These are phyloP conservation scores for Luzula sylvatica DNA, from an alignment of 176 grass and related monocot genomes.

Conservation along the genomic window DNA sequence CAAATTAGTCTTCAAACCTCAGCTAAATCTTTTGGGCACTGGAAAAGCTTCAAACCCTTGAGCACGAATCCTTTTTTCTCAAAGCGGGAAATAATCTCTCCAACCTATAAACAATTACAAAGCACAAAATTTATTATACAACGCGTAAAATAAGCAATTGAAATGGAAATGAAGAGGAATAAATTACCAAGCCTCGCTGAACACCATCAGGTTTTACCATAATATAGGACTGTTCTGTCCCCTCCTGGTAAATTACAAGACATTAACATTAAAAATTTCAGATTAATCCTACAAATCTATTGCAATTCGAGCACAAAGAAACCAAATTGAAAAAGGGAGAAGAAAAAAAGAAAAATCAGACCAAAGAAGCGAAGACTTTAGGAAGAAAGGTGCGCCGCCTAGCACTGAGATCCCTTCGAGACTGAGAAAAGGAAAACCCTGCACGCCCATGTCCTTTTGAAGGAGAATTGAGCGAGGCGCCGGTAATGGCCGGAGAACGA, in stretches of 20 bases:
- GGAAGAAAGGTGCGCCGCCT: slow-evolving; percentile 16
- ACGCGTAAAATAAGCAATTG: not conserved
- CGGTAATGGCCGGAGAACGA: slow-evolving; percentile 28
- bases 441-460: slow-evolving; percentile 1
- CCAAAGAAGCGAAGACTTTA: slow-evolving; percentile 38
- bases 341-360: slow-evolving; percentile 3
- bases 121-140: not conserved
- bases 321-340: not conserved
- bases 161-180: slow-evolving; percentile 20
- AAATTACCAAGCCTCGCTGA: slow-evolving; percentile 73
- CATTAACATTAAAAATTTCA: not conserved
- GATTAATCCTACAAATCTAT: not conserved
- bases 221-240: slow-evolving; percentile 79
- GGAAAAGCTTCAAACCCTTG: slow-evolving; percentile 87
- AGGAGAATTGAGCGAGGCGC: slow-evolving; percentile 6
- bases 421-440: not conserved
- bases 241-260: slow-evolving; percentile 15
- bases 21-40: slow-evolving; percentile 86
- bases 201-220: slow-evolving; percentile 98
- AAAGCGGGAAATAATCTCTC: slow-evolving; percentile 89
- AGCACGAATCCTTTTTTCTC: slow-evolving; percentile 97
- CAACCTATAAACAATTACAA: slow-evolving; percentile 55
- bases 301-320: not conserved
- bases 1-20: slow-evolving; percentile 41
- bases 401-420: slow-evolving; percentile 9